Evolutionary conservation across 2,329 filamentous ascomycete genomes (phyloP), one percentile per base, ranked within the genome.

Genomic region (Gnomoniopsis smithogilvyi): DNA sequence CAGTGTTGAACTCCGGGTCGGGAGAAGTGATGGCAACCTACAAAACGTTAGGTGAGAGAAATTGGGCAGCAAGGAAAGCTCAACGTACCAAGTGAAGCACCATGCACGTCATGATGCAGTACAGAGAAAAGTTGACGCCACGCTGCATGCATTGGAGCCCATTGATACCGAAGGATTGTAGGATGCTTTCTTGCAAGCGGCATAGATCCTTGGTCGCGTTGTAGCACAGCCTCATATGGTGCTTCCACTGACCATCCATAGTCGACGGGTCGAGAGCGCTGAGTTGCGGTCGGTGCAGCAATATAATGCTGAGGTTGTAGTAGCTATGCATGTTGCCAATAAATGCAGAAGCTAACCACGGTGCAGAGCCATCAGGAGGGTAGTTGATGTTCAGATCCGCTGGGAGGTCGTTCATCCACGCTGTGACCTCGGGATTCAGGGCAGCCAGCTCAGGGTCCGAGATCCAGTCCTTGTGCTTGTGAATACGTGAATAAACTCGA

Each of bases 41-140:
- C 59, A 58, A 17, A 26, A 41, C 36, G n/a, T 45, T n/a, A 43
- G 24, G 54, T 62, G 54, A 67, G 33, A 33, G 63, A 22, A 52
- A 46, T 21, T 17, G 30, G 26, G 48, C 56, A 59, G 36, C n/a
- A 56, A 34, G 46, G 51, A 45, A 30, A 51, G 12, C 24, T 43
- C 21, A 30, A 83, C 91, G 74, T 80, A 97, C 94, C 74, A 98
- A 75, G 73, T 98, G 93, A 56, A 98, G 82, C 74, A 97, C 93
- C 24, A 94, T 93, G 76, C 93, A 96, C 0, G 92, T 95, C 49
- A 98, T 77, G 26, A 96, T 86, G 58, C 88, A 87, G 69, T 98
- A 98, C n/a, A 98, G 92, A 6, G 91, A 92, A 68, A 96, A 98
- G 73, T 93, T 96, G 70, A 96, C 92, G 43, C 94, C 94, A 65